These are phyloP conservation scores for Ramalina intermedia DNA, from an alignment of 495 filamentous ascomycete genomes.

Conservation along the genomic window DNA sequence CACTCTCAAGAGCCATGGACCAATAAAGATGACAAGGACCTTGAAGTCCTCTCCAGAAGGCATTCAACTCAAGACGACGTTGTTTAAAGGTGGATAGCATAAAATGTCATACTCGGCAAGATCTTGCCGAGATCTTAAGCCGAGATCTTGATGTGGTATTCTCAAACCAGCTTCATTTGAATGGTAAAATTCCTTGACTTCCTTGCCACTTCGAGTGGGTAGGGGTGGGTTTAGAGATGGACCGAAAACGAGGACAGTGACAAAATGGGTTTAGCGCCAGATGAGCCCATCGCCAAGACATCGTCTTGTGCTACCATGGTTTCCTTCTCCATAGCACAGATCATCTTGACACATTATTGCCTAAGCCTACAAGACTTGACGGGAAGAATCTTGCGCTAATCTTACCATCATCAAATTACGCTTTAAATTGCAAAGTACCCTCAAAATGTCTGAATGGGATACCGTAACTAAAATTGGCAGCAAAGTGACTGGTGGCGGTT, in stretches of 20 bases:
- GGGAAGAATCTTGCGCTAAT: not conserved
- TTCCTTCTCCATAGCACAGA: not conserved
- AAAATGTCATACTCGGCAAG: too few species aligned
- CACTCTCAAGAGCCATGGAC: not conserved
- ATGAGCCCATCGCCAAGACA: conserved; percentile 2
- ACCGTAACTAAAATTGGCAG: conserved; percentile 83
- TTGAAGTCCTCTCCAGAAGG: too few species aligned
- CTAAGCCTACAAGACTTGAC: not conserved
- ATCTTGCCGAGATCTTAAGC: too few species aligned
- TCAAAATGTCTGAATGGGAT: conserved; percentile 61
- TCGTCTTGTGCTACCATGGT: not conserved
- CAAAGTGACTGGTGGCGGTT: conserved; percentile 51
- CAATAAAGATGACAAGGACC: not conserved
- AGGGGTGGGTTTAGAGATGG: too few species aligned
- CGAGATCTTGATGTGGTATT: too few species aligned
- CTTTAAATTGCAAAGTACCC: not conserved
- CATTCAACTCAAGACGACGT: too few species aligned
- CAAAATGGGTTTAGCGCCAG: not conserved
- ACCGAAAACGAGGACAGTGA: too few species aligned
- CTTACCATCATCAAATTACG: not conserved
- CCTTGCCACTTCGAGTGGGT: too few species aligned
- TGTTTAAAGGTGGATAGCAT: too few species aligned
- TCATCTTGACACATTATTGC: not conserved
- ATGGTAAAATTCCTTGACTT: too few species aligned
- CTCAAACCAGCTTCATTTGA: too few species aligned